Conservation (phyloP, 257 asterid genomes). For the Capsicum pubescens region DNA sequence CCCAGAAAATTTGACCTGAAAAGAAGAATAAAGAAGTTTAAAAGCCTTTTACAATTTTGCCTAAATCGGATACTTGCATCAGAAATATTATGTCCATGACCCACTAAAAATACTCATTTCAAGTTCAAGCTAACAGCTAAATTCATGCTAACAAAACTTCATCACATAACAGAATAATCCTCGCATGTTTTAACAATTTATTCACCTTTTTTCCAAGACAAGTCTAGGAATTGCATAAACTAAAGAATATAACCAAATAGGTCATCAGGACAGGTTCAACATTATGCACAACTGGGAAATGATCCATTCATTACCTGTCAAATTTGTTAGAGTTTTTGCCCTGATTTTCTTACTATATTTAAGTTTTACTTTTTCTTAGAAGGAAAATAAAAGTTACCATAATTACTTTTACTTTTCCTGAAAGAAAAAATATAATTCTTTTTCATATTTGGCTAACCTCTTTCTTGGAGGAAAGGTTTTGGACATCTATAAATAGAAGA, state of each 20-base stretch:
- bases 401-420: too few species aligned
- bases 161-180: background rate
- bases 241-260: background rate
- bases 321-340: background rate
- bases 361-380: too few species aligned
- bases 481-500: too few species aligned
- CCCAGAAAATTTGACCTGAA: constrained; percentile 87
- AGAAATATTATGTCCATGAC: background rate
- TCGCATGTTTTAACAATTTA: background rate
- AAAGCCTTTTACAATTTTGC: constrained; percentile 1
- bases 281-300: background rate
- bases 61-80: background rate
- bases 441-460: too few species aligned
- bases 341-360: too few species aligned
- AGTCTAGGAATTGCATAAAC: background rate
- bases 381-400: too few species aligned
- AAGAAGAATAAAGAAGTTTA: background rate
- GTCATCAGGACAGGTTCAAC: constrained; percentile 1
- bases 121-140: background rate
- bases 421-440: too few species aligned
- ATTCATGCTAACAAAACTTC: background rate
- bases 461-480: too few species aligned
- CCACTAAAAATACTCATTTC: constrained; percentile 9
- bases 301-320: background rate
- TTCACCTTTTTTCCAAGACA: background rate